Percentiles rank a stretch among this genome's conserved stretches.
These are phyloP conservation scores for Globisporangium barbulae DNA, from an alignment of 352 stramenopile species.

Conservation along the genomic window DNA sequence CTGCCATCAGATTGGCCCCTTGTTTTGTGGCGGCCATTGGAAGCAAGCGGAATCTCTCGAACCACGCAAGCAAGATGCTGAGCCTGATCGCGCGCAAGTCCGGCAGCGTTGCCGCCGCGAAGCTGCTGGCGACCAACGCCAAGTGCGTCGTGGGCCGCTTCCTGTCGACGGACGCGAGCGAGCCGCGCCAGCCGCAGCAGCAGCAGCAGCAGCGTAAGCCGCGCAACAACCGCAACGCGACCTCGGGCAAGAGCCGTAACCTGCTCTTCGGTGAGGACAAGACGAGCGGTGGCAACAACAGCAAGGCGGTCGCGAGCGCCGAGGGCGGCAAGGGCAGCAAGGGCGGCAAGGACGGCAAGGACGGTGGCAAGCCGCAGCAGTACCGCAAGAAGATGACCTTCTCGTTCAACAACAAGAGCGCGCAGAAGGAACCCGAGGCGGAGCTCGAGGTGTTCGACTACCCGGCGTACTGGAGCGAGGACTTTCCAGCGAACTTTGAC, in stretches of 20 bases:
- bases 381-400: slow-evolving; percentile 66
- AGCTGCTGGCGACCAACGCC: slow-evolving; percentile 19
- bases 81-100: slow-evolving; percentile 18
- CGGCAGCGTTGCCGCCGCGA: slow-evolving; percentile 10
- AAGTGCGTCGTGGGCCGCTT: slow-evolving; percentile 17
- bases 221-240: slow-evolving; percentile 15
- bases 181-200: slow-evolving; percentile 23
- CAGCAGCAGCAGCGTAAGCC: slow-evolving; percentile 26
- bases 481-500: slow-evolving; percentile 70
- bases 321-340: slow-evolving; percentile 16
- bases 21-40: slow-evolving; percentile 12
- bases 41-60: not conserved
- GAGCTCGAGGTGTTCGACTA: slow-evolving; percentile 68
- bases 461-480: slow-evolving; percentile 71
- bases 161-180: slow-evolving; percentile 12
- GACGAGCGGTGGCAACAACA: slow-evolving; percentile 8
- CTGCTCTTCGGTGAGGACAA: slow-evolving; percentile 29
- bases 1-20: not conserved
- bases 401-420: slow-evolving; percentile 47
- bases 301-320: slow-evolving; percentile 10
- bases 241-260: slow-evolving; percentile 26
- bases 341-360: slow-evolving; percentile 12
- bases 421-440: slow-evolving; percentile 28
- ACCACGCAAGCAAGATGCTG: slow-evolving; percentile 11
- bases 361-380: slow-evolving; percentile 16